phyloP scores from a whole-genome alignment of 371 early-diverging fungal species.

The Actinomortierella ambigua region DNA sequence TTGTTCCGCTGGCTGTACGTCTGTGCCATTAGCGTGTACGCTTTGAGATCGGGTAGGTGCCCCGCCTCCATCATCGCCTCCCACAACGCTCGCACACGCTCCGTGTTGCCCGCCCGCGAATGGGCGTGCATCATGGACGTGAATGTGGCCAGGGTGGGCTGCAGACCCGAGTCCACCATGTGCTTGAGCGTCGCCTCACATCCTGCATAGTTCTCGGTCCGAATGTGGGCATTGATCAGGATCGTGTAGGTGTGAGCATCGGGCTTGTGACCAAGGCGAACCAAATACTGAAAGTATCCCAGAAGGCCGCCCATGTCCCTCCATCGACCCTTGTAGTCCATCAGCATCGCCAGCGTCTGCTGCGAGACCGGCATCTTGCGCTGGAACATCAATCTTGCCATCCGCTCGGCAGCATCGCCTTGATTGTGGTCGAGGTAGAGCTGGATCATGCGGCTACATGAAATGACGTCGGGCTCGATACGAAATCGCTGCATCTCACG shows the following conservation, averaged over 20 bases:
- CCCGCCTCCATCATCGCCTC: constrained; percentile 24
- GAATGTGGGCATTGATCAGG: constrained; percentile 50
- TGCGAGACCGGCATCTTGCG: constrained; percentile 21
- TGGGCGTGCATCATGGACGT: constrained; percentile 53
- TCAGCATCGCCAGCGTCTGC: constrained; percentile 40
- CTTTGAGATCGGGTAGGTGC: constrained; percentile 20
- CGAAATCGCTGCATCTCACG: constrained; percentile 26
- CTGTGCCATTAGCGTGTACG: constrained; percentile 33
- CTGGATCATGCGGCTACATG: constrained; percentile 39
- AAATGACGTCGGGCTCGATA: constrained; percentile 21
- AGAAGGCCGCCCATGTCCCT: constrained; percentile 20
- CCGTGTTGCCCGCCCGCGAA: constrained; percentile 26
- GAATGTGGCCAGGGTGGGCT: constrained; percentile 17
- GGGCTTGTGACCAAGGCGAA: constrained; percentile 45
- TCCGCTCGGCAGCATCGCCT: constrained; percentile 24
- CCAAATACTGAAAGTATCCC: constrained; percentile 52
- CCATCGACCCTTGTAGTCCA: constrained; percentile 20
- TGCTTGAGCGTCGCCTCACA: constrained; percentile 18
- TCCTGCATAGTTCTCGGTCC: constrained; percentile 23
- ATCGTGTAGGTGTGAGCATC: constrained; percentile 57
- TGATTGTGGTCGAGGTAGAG: constrained; percentile 33
- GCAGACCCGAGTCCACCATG: constrained; percentile 24
- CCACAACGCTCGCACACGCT: constrained; percentile 47
- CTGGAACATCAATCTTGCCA: constrained; percentile 26
- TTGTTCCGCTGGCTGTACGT: constrained; percentile 30